Conservation (phyloP, 2,329 filamentous ascomycete species). For the Fusarium falciforme region DNA sequence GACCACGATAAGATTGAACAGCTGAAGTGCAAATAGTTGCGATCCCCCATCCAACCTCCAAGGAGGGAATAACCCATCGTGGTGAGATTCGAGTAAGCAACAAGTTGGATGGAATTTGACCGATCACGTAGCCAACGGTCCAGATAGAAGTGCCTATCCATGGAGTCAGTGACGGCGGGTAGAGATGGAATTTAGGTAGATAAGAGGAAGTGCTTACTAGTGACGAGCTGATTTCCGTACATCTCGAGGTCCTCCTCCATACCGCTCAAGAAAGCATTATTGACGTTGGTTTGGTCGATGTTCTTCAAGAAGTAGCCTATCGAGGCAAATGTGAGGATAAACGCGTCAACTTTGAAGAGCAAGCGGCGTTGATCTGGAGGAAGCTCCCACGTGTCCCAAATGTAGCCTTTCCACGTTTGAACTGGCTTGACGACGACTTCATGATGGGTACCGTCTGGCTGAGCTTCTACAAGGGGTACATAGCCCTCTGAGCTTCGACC, state of each 20-base stretch:
- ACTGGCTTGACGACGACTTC: slow-evolving; percentile 3
- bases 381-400: slow-evolving; percentile 51
- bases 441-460: not conserved
- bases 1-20: slow-evolving; percentile 15
- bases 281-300: slow-evolving; percentile 54
- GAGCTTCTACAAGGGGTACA: not conserved
- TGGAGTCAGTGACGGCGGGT: not conserved
- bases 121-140: slow-evolving; percentile 31
- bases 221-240: slow-evolving; percentile 29
- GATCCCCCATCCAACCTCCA: slow-evolving; percentile 30
- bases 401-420: slow-evolving; percentile 49
- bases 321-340: slow-evolving; percentile 48
- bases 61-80: slow-evolving; percentile 31
- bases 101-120: slow-evolving; percentile 28
- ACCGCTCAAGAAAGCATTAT: slow-evolving; percentile 48
- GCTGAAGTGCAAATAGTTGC: slow-evolving; percentile 26
- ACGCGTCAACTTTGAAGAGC: slow-evolving; percentile 49
- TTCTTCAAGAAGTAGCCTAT: slow-evolving; percentile 49
- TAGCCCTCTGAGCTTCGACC: not conserved
- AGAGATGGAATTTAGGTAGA: no score
- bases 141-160: slow-evolving; percentile 24
- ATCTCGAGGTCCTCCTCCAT: slow-evolving; percentile 33
- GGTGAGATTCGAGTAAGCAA: slow-evolving; percentile 28
- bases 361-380: slow-evolving; percentile 46
- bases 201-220: slow-evolving; percentile 9